Conservation (phyloP, 2,329 filamentous ascomycete species). For the Stachybotrys echinatus region DNA sequence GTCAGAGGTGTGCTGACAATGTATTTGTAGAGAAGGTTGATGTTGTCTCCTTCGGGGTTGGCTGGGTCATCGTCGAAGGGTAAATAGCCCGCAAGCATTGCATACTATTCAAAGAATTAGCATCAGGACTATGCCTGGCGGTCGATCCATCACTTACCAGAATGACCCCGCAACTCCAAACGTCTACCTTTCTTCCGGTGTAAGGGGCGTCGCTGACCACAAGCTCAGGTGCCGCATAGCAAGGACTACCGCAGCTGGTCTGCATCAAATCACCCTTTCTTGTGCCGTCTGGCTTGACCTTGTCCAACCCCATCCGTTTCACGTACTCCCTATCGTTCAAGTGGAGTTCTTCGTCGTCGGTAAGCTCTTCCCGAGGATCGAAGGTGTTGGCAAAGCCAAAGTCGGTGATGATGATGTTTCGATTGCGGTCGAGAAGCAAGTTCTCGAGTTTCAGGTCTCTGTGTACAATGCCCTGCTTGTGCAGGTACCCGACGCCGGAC, state of each 20-base stretch:
- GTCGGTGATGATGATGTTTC: conserved; percentile 99
- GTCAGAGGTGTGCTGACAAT: conserved; percentile 96
- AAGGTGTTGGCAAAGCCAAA: conserved; percentile 99
- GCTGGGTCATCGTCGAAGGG: conserved; percentile 98
- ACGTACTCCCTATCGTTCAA: conserved; percentile 84
- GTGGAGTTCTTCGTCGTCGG: conserved; percentile 84
- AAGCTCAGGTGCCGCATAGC: conserved; percentile 93
- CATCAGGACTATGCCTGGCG: neutral
- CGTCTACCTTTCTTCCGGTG: conserved; percentile 95
- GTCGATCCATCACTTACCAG: conserved; percentile 57
- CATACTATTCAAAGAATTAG: conserved; percentile 58
- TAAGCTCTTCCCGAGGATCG: conserved; percentile 79
- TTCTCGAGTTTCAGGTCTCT: conserved; percentile 97
- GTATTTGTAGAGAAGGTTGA: conserved; percentile 98
- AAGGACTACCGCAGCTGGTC: conserved; percentile 96
- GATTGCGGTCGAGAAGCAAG: conserved; percentile 86
- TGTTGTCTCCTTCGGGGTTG: conserved; percentile 97
- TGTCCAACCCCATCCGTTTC: conserved; percentile 80
- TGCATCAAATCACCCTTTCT: conserved; percentile 95
- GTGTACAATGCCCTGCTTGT: conserved; percentile 98
- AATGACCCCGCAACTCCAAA: conserved; percentile 99
- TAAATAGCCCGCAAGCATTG: conserved; percentile 95
- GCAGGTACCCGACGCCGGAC: conserved; percentile 92
- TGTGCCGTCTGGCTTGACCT: conserved; percentile 65
- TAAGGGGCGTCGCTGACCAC: conserved; percentile 97